These are phyloP conservation scores for Apiosordaria backusii DNA, from an alignment of 495 filamentous ascomycete genomes.

Conservation along the genomic window DNA sequence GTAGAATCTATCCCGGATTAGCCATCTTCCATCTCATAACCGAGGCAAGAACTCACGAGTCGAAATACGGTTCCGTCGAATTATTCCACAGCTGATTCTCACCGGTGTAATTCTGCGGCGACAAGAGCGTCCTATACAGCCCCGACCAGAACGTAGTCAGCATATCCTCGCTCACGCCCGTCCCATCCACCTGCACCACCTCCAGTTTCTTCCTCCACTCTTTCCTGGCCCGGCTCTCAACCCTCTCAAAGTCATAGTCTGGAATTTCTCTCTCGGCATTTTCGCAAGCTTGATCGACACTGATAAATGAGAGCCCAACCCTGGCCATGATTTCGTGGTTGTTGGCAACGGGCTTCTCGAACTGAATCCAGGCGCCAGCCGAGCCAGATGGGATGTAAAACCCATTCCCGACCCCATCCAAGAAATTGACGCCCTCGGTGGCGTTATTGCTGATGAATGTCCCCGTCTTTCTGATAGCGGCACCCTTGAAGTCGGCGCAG, in stretches of 20 bases:
- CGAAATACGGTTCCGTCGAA: conserved; percentile 69
- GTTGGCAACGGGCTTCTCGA: conserved; percentile 42
- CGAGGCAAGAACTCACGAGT: conserved; percentile 51
- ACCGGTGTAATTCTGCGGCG: conserved; percentile 70
- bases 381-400: conserved; percentile 51
- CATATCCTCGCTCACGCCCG: conserved; percentile 52
- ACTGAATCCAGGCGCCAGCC: conserved; percentile 61
- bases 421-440: conserved; percentile 43
- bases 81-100: conserved; percentile 69
- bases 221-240: conserved; percentile 46
- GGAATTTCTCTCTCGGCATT: conserved; percentile 63
- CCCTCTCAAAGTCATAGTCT: conserved; percentile 57
- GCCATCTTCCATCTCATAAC: conserved; percentile 11
- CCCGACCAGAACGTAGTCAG: conserved; percentile 67
- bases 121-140: conserved; percentile 60
- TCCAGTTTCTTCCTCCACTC: conserved; percentile 61
- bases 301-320: conserved; percentile 66
- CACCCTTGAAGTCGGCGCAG: conserved; percentile 68
- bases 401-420: conserved; percentile 41
- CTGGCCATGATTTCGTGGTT: conserved; percentile 48
- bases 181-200: conserved; percentile 51
- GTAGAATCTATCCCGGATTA: conserved; percentile 48
- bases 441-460: conserved; percentile 45
- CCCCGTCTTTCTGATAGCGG: conserved; percentile 55
- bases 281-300: conserved; percentile 55